These are phyloP conservation scores for Sporothrix mexicana DNA, from an alignment of 2,329 filamentous ascomycete genomes.

Conservation along the genomic window DNA sequence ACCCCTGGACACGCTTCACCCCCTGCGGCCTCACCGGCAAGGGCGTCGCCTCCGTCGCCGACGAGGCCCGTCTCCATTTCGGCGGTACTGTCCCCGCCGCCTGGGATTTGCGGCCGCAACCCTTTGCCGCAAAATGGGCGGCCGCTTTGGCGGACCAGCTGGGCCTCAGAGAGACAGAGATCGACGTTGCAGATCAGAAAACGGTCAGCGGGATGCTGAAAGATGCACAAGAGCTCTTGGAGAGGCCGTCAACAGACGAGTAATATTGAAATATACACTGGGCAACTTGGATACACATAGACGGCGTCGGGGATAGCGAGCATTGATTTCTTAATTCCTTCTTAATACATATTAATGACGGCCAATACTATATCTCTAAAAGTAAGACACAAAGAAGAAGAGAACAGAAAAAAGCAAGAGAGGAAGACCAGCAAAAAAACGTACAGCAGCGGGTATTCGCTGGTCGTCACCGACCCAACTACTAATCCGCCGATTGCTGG, in stretches of 20 bases:
- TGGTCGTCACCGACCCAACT: too few relatives aligned
- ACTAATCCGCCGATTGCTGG: too few relatives aligned
- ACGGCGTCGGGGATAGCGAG: background rate
- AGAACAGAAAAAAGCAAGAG: too few relatives aligned
- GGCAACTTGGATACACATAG: too few relatives aligned
- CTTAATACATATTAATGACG: background rate
- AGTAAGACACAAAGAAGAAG: too few relatives aligned
- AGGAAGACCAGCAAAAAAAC: too few relatives aligned
- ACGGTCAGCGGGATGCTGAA: constrained; percentile 29
- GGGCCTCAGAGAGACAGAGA: constrained; percentile 28
- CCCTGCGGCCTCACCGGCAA: constrained; percentile 86
- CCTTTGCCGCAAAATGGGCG: constrained; percentile 37
- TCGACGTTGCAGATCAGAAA: constrained; percentile 31
- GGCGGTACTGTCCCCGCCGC: constrained; percentile 31
- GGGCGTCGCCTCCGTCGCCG: constrained; percentile 74
- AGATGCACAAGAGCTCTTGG: constrained; percentile 24
- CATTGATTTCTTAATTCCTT: background rate
- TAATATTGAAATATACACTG: background rate
- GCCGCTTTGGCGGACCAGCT: constrained; percentile 31
- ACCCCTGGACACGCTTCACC: constrained; percentile 75
- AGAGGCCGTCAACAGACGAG: background rate
- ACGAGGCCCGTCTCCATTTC: constrained; percentile 47
- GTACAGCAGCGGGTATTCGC: too few relatives aligned
- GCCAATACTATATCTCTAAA: background rate
- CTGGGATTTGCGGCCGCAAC: constrained; percentile 34